These are phyloP conservation scores for Fusarium xyrophilum DNA, from an alignment of 2,329 filamentous ascomycete species.

Conservation along the genomic window DNA sequence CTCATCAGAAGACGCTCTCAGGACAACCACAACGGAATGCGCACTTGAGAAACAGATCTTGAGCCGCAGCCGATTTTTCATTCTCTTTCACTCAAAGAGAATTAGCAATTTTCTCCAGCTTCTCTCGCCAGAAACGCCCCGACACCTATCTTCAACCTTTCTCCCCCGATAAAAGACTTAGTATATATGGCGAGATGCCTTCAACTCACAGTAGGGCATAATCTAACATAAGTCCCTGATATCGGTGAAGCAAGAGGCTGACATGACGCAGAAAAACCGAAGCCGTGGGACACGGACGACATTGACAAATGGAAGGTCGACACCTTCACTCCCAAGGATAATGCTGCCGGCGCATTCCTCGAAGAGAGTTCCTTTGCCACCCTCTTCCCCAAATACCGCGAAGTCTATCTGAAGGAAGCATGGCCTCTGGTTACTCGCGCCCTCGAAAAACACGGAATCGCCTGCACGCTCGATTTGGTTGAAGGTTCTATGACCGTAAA, in stretches of 20 bases:
- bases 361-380: slow-evolving; percentile 85
- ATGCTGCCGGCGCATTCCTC: slow-evolving; percentile 81
- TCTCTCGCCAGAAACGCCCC: not conserved
- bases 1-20: not conserved
- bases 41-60: not conserved
- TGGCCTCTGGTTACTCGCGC: slow-evolving; percentile 91
- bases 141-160: not conserved
- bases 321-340: slow-evolving; percentile 84
- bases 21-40: not conserved
- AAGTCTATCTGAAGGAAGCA: slow-evolving; percentile 88
- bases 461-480: slow-evolving; percentile 90
- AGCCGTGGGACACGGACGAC: slow-evolving; percentile 95
- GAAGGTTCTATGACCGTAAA: slow-evolving; percentile 76
- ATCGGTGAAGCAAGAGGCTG: not conserved
- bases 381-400: slow-evolving; percentile 78
- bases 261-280: slow-evolving; percentile 66
- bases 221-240: not conserved
- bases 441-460: slow-evolving; percentile 86
- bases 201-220: slow-evolving; percentile 70
- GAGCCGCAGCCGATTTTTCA: no score
- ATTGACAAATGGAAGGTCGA: slow-evolving; percentile 95
- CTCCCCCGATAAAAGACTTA: not conserved
- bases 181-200: slow-evolving; percentile 66
- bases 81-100: not conserved
- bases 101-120: not conserved